Evolutionary conservation across 2,329 filamentous ascomycete genomes (phyloP).

Genomic region (Diaporthe australafricana): DNA sequence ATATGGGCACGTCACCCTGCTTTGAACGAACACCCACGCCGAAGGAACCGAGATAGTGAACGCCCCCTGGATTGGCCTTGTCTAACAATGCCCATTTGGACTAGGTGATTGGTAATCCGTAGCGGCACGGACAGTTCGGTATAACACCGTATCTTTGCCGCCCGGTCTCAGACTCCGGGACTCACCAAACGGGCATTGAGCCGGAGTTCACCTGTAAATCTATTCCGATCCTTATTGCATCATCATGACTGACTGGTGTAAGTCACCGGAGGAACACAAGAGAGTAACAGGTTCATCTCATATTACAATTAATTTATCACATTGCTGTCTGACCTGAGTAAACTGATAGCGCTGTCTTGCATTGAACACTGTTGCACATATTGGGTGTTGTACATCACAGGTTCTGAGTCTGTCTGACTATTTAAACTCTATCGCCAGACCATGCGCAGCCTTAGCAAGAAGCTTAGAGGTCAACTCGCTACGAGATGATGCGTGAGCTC

Average conservation of each 20-base stretch:
- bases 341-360: too few species aligned
- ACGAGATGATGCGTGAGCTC: too few species aligned
- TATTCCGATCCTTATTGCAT: neutral
- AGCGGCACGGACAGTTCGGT: neutral
- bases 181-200: neutral
- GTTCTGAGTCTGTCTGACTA: too few species aligned
- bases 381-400: too few species aligned
- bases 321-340: too few species aligned
- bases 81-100: neutral
- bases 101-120: constrained; percentile 31
- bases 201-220: neutral
- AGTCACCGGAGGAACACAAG: too few species aligned
- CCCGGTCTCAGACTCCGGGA: neutral
- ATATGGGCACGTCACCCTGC: neutral
- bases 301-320: too few species aligned
- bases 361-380: too few species aligned
- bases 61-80: neutral
- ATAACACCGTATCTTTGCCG: neutral
- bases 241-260: neutral
- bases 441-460: too few species aligned
- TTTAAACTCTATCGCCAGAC: too few species aligned
- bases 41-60: constrained; percentile 22
- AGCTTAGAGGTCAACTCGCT: too few species aligned
- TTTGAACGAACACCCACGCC: neutral
- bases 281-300: neutral